Evolutionary conservation across 2,329 filamentous ascomycete genomes (phyloP).

Genomic region (Monascus ruber): DNA sequence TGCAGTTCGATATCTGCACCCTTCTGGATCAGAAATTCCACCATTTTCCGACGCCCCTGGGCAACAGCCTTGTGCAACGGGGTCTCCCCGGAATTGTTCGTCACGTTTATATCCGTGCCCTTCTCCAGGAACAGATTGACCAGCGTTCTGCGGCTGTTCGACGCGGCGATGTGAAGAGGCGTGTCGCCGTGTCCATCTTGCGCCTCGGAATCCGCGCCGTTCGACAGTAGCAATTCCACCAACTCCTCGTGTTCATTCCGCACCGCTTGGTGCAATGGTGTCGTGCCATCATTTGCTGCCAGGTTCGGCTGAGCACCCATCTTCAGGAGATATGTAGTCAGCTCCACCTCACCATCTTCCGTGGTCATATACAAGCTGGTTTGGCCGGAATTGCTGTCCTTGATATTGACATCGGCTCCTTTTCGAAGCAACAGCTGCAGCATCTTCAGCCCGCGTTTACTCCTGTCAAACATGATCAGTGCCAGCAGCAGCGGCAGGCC

Average conservation of each 20-base stretch:
- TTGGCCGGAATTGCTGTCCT: constrained; percentile 7
- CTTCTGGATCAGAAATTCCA: constrained; percentile 15
- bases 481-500: constrained; percentile 9
- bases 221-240: constrained; percentile 13
- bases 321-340: constrained; percentile 8
- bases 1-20: constrained; percentile 13
- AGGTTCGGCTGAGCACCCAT: constrained; percentile 7
- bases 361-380: constrained; percentile 11
- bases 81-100: constrained; percentile 15
- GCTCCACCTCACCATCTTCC: constrained; percentile 7
- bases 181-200: constrained; percentile 15
- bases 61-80: constrained; percentile 18
- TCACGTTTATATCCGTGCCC: constrained; percentile 13
- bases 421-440: constrained; percentile 11
- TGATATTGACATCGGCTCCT: constrained; percentile 12
- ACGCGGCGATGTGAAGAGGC: constrained; percentile 12
- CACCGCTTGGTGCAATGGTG: constrained; percentile 13
- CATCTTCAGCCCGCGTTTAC: constrained; percentile 9
- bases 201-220: constrained; percentile 13
- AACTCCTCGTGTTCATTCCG: constrained; percentile 11
- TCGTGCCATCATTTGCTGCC: constrained; percentile 8
- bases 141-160: constrained; percentile 6
- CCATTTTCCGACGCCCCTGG: constrained; percentile 15
- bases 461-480: constrained; percentile 9
- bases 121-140: constrained; percentile 13